Percentiles rank a stretch among this genome's conserved stretches.
Evolutionary conservation across 306 rosid genomes (phyloP).

Genomic region (Hippophae tibetana): DNA sequence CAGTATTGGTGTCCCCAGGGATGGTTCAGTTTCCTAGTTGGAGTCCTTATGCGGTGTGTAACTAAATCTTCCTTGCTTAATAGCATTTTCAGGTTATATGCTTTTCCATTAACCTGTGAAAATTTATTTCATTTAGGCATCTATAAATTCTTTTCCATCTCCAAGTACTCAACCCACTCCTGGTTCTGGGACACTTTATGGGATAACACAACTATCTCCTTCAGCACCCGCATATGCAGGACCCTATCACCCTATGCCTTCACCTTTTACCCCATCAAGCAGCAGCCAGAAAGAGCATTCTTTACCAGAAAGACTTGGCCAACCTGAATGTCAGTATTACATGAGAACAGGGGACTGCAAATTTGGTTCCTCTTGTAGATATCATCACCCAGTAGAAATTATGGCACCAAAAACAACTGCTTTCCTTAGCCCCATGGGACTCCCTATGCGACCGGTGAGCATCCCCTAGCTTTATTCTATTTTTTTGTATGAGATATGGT

Average conservation of each 20-base stretch:
- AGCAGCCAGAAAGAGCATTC: constrained; percentile 61
- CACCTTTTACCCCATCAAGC: constrained; percentile 49
- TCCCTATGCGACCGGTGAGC: constrained; percentile 90
- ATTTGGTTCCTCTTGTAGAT: constrained; percentile 92
- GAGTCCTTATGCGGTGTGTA: constrained; percentile 73
- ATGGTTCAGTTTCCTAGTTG: constrained; percentile 70
- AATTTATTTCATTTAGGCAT: constrained; percentile 40
- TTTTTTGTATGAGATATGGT: neutral
- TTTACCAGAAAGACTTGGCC: constrained; percentile 91
- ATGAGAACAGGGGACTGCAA: constrained; percentile 97
- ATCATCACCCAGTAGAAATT: constrained; percentile 83
- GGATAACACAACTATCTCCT: constrained; percentile 53
- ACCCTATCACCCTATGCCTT: constrained; percentile 46
- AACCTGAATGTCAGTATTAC: constrained; percentile 80
- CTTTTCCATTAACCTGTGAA: constrained; percentile 25
- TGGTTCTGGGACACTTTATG: constrained; percentile 55
- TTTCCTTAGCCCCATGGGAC: constrained; percentile 59
- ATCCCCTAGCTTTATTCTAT: constrained; percentile 18
- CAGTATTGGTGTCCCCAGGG: constrained; percentile 63
- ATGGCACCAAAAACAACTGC: constrained; percentile 42
- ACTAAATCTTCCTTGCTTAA: constrained; percentile 14
- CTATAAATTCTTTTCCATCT: constrained; percentile 54
- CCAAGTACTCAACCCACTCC: constrained; percentile 50
- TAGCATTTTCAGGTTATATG: constrained; percentile 16
- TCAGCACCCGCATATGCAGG: constrained; percentile 47